Conservation (phyloP, 78 protist genomes). For the Guillardia theta region DNA sequence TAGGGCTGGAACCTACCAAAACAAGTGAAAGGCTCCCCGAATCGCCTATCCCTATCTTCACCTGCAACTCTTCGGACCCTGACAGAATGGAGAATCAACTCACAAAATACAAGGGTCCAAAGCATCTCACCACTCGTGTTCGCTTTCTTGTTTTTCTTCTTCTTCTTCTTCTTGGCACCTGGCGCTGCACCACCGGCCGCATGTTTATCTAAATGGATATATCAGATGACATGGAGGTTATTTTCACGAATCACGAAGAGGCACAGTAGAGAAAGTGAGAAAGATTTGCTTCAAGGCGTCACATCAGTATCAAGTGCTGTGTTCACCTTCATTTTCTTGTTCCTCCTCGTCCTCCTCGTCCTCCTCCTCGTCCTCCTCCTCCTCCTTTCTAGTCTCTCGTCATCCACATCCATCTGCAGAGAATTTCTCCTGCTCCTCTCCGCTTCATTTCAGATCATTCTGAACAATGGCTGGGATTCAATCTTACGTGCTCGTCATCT, state of each 20-base stretch:
- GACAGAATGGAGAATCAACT: not conserved
- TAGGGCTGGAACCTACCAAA: not conserved
- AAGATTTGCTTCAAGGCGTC: too few relatives aligned
- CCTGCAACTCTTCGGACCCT: not conserved
- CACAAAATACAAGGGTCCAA: not conserved
- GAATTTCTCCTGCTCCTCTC: too few relatives aligned
- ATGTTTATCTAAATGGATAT: too few relatives aligned
- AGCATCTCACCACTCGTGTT: not conserved
- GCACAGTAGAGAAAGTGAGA: too few relatives aligned
- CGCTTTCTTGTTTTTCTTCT: not conserved
- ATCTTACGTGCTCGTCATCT: too few relatives aligned
- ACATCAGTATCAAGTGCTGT: too few relatives aligned
- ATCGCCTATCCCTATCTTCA: not conserved
- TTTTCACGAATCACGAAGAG: too few relatives aligned
- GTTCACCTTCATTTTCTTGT: not conserved
- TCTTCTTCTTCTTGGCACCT: slow-evolving; percentile 18
- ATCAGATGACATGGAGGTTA: too few relatives aligned
- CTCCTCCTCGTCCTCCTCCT: slow-evolving; percentile 1
- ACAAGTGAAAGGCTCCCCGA: not conserved
- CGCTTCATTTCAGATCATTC: too few relatives aligned
- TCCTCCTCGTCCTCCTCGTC: not conserved
- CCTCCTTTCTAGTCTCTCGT: too few relatives aligned
- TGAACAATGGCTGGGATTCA: too few relatives aligned
- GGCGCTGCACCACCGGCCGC: not conserved
- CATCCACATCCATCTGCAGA: too few relatives aligned